Conservation (phyloP, 108 stramenopile genomes). For the Thalassiosira profunda region DNA sequence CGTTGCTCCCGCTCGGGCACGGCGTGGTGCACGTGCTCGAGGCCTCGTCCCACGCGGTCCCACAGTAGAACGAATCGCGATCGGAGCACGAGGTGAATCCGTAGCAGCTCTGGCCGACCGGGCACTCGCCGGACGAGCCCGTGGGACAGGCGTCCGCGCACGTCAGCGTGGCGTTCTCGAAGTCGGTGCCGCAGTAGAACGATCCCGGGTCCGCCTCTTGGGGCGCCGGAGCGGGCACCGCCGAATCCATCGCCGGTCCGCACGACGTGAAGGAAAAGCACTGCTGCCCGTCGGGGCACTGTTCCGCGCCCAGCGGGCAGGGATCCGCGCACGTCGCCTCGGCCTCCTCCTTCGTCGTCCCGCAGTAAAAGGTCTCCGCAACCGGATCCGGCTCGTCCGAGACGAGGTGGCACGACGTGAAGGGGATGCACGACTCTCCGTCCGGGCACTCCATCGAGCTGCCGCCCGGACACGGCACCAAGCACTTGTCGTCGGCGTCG, state of each 20-base stretch:
- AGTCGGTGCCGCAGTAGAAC: constrained; percentile 75
- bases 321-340: constrained; percentile 32
- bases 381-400: constrained; percentile 6
- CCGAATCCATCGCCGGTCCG: neutral
- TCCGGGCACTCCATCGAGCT: constrained; percentile 71
- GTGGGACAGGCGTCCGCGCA: constrained; percentile 70
- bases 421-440: constrained; percentile 59
- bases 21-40: constrained; percentile 33
- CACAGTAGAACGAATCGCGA: constrained; percentile 45
- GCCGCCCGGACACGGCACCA: constrained; percentile 71
- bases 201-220: constrained; percentile 12
- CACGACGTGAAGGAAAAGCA: constrained; percentile 33
- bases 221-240: neutral
- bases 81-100: constrained; percentile 83
- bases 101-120: constrained; percentile 78
- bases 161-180: constrained; percentile 75
- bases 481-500: constrained; percentile 75
- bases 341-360: constrained; percentile 40
- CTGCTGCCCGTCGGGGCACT: constrained; percentile 18
- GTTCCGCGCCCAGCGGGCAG: constrained; percentile 25
- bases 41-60: constrained; percentile 48
- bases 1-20: constrained; percentile 38
- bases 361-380: constrained; percentile 40
- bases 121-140: constrained; percentile 70
- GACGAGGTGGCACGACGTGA: constrained; percentile 36